These are phyloP conservation scores for Marasmius fiardii DNA, from an alignment of 1,284 basidiomycete species.

Conservation along the genomic window DNA sequence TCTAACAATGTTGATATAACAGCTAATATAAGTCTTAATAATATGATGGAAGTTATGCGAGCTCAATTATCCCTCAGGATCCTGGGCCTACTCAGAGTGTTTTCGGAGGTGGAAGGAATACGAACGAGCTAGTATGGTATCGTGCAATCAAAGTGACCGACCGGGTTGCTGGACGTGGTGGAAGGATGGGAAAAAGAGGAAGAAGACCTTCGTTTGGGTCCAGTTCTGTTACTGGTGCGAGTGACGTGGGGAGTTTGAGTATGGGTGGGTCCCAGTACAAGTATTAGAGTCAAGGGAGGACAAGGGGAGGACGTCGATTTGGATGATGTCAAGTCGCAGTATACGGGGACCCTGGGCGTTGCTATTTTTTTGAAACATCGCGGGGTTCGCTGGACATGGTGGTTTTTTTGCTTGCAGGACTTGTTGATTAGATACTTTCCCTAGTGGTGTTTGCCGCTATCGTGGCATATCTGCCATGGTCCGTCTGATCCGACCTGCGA, in stretches of 20 bases:
- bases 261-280: slow-evolving; percentile 56
- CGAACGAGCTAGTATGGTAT: slow-evolving; percentile 50
- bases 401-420: no score
- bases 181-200: slow-evolving; percentile 11
- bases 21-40: no score
- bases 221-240: slow-evolving; percentile 71
- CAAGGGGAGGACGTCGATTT: slow-evolving; percentile 71
- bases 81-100: slow-evolving; percentile 64
- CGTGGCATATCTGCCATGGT: no score
- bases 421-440: no score
- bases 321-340: slow-evolving; percentile 84
- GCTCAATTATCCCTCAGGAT: slow-evolving; percentile 90
- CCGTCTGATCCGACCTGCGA: no score
- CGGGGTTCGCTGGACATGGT: no score
- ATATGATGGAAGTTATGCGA: slow-evolving; percentile 79
- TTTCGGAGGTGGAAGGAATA: slow-evolving; percentile 43
- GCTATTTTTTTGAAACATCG: slow-evolving; percentile 74
- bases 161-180: slow-evolving; percentile 24
- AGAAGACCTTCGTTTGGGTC: slow-evolving; percentile 60
- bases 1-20: no score
- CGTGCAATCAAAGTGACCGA: slow-evolving; percentile 79
- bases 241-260: slow-evolving; percentile 66
- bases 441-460: no score
- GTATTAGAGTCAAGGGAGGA: slow-evolving; percentile 86
- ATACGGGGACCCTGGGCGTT: slow-evolving; percentile 78